phyloP scores from a whole-genome alignment of 805 yeast genomes.

The Sporopachydermia lactativora region DNA sequence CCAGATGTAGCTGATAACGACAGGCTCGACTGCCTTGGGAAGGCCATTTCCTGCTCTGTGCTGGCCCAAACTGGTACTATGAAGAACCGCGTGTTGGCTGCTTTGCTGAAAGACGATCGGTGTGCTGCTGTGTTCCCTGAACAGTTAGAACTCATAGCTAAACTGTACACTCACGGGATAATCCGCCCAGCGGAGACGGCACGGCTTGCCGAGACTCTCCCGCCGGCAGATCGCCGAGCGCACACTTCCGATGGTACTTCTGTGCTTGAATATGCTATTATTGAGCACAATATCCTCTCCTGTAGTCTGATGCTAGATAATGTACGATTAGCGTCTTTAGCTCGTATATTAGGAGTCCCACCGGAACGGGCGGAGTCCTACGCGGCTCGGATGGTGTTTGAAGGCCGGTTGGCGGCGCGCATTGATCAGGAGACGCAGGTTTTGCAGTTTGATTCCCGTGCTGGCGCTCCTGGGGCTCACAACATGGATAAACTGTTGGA shows the following conservation, averaged over 20 bases:
- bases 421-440: neutral
- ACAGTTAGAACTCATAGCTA: neutral
- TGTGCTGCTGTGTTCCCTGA: neutral
- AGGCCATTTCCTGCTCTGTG: neutral
- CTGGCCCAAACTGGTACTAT: neutral
- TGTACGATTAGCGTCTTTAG: neutral
- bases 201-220: neutral
- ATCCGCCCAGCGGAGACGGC: neutral
- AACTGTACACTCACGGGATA: neutral
- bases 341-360: neutral
- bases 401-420: neutral
- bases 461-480: neutral
- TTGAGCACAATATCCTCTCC: conserved; percentile 1
- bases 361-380: neutral
- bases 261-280: neutral
- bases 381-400: neutral
- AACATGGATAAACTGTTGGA: neutral
- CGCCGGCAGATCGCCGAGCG: neutral
- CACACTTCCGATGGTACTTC: neutral
- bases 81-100: neutral
- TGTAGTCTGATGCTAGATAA: neutral
- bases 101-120: neutral
- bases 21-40: neutral
- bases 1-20: neutral
- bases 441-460: neutral